Evolutionary conservation across 805 yeast genomes (phyloP), one percentile per base, ranked within the genome.

Genomic region (Ascoidea rubescens): DNA sequence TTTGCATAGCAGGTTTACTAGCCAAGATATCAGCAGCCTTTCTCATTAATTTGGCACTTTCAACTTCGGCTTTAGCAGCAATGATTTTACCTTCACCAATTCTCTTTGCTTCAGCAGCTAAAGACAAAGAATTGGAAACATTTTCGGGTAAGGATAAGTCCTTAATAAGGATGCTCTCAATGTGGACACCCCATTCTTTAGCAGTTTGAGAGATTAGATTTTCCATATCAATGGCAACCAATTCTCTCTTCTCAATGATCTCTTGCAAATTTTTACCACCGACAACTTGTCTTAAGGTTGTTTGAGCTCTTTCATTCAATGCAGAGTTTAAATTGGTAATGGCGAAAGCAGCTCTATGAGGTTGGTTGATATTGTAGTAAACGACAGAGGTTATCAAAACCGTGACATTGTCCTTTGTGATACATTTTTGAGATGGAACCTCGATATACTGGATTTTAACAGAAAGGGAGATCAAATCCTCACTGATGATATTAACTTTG

Each of bases 11-110:
- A 12, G 87, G 79, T 58, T 81, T 80, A 45, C 85, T 79, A 48
- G 84, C 83, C 60, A 82, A 73, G 54, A 82, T 80, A 64, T 82
- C 87, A 51, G 88, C 87, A 32, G 88, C 87, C 65, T 80, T 79
- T 69, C 89, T 75, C 87, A 82, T 82, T 57, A 81, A 73, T 64
- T 81, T 81, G 51, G 88, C 87, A 61, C 79, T 71, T 65, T 82
- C 89, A 51, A 82, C 87, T 67, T 82, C 89, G 17, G 87, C 87
- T 64, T 75, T 77, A 43, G 87, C 87, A 55, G 80, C 78, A 61
- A 82, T 82, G 61, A 82, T 82, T 72, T 82, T 82, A 60, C 82
- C 75, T 64, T 82, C 89, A 68, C 88, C 88, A 55, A 82, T 79
- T 65, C 89, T 71, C 67, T 78, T 78, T 46, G 86, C 82, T 69